phyloP scores from a whole-genome alignment of 208 protist species.

The Crithidia expoeki region DNA sequence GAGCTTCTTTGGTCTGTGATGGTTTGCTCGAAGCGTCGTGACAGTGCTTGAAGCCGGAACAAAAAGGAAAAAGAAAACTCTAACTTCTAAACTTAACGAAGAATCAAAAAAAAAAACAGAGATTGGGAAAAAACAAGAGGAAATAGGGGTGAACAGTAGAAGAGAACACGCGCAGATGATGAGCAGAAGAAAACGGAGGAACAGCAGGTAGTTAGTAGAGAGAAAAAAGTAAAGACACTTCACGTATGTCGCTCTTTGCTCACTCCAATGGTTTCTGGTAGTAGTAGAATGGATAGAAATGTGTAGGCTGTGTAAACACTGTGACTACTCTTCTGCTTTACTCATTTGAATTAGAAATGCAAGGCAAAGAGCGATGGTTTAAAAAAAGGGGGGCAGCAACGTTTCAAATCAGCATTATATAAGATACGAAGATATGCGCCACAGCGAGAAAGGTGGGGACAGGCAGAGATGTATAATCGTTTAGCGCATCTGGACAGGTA shows the following conservation, averaged over 20 bases:
- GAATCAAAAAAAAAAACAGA: background rate
- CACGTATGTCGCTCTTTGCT: background rate
- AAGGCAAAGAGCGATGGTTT: background rate
- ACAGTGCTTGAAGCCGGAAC: background rate
- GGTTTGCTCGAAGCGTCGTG: no score
- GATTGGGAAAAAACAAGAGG: constrained; percentile 4
- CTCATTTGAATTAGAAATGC: no score
- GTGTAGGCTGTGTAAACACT: constrained; percentile 1
- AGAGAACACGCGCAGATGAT: background rate
- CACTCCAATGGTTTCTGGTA: background rate
- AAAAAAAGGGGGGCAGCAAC: background rate
- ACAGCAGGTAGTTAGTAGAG: constrained; percentile 1
- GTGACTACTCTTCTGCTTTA: background rate
- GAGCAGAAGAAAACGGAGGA: constrained; percentile 1
- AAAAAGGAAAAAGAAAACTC: background rate
- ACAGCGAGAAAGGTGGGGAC: no score
- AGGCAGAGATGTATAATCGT: no score
- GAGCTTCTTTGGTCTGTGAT: no score
- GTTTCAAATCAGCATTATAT: no score
- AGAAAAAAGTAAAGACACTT: constrained; percentile 11
- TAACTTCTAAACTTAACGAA: background rate
- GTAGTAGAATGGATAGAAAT: background rate
- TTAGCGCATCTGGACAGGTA: no score
- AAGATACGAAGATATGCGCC: no score
- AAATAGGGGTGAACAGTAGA: background rate